These are phyloP conservation scores for Syzygium aromaticum DNA, from an alignment of 345 rosid genomes.

Conservation along the genomic window DNA sequence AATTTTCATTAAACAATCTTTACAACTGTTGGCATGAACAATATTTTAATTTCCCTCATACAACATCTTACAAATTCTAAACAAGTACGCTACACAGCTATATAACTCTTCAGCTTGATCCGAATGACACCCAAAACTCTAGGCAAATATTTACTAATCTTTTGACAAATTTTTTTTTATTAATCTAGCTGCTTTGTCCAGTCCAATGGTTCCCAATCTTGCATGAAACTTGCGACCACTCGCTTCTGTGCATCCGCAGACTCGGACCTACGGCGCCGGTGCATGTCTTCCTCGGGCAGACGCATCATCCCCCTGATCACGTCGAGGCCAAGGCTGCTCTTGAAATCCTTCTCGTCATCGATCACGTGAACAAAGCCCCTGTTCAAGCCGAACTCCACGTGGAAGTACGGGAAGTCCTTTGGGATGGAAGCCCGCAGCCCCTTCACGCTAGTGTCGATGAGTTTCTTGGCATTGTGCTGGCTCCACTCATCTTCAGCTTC, in stretches of 20 bases:
- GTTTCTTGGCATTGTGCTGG: conserved; percentile 92
- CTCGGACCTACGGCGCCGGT: conserved; percentile 52
- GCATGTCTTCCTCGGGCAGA: conserved; percentile 86
- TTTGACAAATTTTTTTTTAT: too few relatives aligned
- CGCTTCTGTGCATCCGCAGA: conserved; percentile 62
- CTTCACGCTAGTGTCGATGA: conserved; percentile 79
- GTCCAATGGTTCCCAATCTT: conserved; percentile 75
- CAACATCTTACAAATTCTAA: neutral
- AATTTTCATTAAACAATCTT: neutral
- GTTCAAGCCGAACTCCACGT: conserved; percentile 78
- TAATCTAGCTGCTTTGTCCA: conserved; percentile 82
- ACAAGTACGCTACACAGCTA: neutral
- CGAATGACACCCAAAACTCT: neutral
- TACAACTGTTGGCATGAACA: neutral
- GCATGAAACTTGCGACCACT: conserved; percentile 45
- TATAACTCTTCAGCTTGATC: neutral
- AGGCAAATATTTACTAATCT: conserved; percentile 10
- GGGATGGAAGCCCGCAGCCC: conserved; percentile 84
- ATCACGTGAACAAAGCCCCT: conserved; percentile 90
- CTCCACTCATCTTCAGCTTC: conserved; percentile 99
- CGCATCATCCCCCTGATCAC: conserved; percentile 86
- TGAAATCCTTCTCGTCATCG: conserved; percentile 83
- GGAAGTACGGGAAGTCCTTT: conserved; percentile 88
- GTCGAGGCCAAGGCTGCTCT: conserved; percentile 72
- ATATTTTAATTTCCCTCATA: neutral